Evolutionary conservation across 148 eudicot genomes (phyloP), one percentile per base, ranked within the genome.

Genomic region (Pharnaceum exiguum): DNA sequence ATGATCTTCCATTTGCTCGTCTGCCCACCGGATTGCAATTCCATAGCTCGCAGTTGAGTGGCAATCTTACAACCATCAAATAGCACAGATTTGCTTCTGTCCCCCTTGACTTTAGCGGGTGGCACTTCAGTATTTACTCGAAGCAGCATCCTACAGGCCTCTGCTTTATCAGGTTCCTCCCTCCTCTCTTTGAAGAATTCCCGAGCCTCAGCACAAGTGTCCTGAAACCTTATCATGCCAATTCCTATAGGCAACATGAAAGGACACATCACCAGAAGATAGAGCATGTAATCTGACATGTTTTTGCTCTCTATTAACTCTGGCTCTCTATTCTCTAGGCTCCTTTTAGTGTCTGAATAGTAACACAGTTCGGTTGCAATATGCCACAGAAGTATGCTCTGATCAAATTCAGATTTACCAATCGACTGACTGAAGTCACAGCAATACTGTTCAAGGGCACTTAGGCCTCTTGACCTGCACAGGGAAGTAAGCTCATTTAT

Each of bases 301-400:
- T 65, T 65, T 43, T 67, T 79, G 77, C 82, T 70, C 18, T 46
- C 60, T 5, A 3, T 27, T 16, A 43, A 2, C 2, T 16, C 10
- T 2, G 25, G 10, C 7, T 50, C 5, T 3, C 30, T 3, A 18
- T 4, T 10, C 11, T 23, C n/a, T 17, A 23, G 45, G 37, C 16
- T 13, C 6, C 29, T 1, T n/a, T 30, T 29, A 2, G 3, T 2
- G 8, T 73, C 81, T 44, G 19, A 24, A 37, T 71, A 47, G 37
- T 71, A 71, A 51, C 85, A 80, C 2, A 80, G 60, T 10, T 77
- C 79, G 12, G 85, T 80, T 5, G 85, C 81, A 68, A 80, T 80
- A 76, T 80, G 85, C 81, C 74, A 80, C 23, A 80, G 37, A 39
- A 80, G 79, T 36, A 80, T 64, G 46, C 74, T 73, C 51, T 71